Evolutionary conservation across 139 green algal genomes (phyloP).

Genomic region (Closterium sp.): DNA sequence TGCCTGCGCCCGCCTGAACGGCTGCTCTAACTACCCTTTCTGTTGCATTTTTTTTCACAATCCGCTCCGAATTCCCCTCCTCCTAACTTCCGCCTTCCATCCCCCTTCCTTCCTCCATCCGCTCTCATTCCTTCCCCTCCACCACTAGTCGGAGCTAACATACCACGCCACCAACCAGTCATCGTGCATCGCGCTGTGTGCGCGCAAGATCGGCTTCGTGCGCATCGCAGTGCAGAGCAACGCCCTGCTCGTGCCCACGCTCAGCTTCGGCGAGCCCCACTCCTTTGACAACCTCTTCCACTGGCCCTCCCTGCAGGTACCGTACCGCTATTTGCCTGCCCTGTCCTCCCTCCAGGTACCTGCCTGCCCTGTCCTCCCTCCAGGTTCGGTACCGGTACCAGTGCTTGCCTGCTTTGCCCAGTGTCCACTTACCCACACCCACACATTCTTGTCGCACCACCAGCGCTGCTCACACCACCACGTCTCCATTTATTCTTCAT

Average conservation of each 20-base stretch:
- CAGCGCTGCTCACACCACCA: too few species aligned
- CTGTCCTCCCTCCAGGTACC: too few species aligned
- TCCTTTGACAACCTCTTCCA: slow-evolving; percentile 49
- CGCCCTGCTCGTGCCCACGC: slow-evolving; percentile 57
- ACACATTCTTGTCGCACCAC: too few species aligned
- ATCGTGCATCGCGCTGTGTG: slow-evolving; percentile 29
- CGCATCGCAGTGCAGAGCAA: slow-evolving; percentile 45
- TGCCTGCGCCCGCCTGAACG: neutral
- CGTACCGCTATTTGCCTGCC: neutral
- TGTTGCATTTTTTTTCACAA: too few species aligned
- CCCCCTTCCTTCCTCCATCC: too few species aligned
- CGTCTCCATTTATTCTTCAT: too few species aligned
- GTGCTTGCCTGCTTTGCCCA: neutral
- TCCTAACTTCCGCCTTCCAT: too few species aligned
- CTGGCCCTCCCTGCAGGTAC: slow-evolving; percentile 44
- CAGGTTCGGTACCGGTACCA: too few species aligned
- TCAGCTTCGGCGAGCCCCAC: slow-evolving; percentile 57
- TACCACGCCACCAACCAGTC: slow-evolving; percentile 15
- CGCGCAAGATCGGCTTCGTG: slow-evolving; percentile 56
- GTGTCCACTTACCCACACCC: neutral
- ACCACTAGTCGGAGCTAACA: slow-evolving; percentile 31
- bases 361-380: too few species aligned
- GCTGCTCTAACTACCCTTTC: too few species aligned
- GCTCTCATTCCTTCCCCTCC: too few species aligned
- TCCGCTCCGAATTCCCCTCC: too few species aligned